Conservation (phyloP, 129 eudicot genomes). For the Flaveria bidentis region DNA sequence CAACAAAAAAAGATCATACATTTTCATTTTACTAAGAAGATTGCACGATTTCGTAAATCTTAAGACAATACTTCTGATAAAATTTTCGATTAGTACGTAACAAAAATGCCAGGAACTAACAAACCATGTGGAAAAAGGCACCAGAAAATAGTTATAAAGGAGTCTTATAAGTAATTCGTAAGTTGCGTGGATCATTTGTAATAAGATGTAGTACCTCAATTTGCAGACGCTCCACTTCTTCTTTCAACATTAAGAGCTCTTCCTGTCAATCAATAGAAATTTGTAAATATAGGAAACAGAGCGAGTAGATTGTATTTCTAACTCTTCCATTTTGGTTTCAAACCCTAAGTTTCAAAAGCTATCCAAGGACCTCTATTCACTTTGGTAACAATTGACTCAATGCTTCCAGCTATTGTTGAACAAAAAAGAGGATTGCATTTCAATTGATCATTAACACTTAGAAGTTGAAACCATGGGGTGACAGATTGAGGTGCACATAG, state of each 20-base stretch:
- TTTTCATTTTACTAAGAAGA: neutral
- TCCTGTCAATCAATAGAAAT: constrained; percentile 51
- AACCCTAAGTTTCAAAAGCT: constrained; percentile 14
- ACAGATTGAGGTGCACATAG: neutral
- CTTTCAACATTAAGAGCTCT: constrained; percentile 64
- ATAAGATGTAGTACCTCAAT: constrained; percentile 45
- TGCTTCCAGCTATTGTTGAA: neutral
- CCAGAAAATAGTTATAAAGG: constrained; percentile 14
- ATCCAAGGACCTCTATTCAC: neutral
- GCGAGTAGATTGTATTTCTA: constrained; percentile 5
- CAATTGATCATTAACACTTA: neutral
- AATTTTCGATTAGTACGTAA: neutral
- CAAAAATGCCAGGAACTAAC: constrained; percentile 2
- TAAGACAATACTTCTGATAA: constrained; percentile 15
- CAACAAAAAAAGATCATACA: neutral
- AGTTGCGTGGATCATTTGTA: constrained; percentile 7
- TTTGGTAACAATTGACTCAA: neutral
- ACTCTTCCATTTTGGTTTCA: constrained; percentile 21
- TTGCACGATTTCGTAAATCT: constrained; percentile 13
- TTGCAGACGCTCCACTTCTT: constrained; percentile 61
- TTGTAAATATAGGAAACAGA: constrained; percentile 2
- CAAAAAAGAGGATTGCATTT: neutral
- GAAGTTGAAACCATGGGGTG: neutral
- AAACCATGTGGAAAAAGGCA: constrained; percentile 2
- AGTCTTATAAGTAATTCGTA: neutral